phyloP scores from a whole-genome alignment of 108 stramenopile genomes.

The Nitzschia sp. region DNA sequence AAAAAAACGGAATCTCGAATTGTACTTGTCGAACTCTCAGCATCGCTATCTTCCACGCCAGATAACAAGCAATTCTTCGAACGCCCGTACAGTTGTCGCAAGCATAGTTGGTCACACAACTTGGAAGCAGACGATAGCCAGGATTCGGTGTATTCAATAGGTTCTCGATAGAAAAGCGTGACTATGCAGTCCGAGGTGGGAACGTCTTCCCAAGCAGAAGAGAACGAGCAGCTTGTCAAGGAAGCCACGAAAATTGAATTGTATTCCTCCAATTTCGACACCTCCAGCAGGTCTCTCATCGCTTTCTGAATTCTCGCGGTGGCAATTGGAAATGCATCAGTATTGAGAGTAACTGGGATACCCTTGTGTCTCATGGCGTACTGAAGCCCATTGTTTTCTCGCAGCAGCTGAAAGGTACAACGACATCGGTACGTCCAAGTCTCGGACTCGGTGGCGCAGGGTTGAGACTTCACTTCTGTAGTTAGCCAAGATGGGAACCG shows the following conservation, averaged over 20 bases:
- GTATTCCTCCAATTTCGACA: slow-evolving; percentile 7
- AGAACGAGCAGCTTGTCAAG: slow-evolving; percentile 59
- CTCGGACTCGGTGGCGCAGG: slow-evolving; percentile 35
- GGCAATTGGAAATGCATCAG: slow-evolving; percentile 59
- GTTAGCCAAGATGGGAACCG: not conserved
- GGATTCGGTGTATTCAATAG: slow-evolving; percentile 23
- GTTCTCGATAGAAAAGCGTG: slow-evolving; percentile 58
- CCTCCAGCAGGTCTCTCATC: slow-evolving; percentile 47
- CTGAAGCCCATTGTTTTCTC: slow-evolving; percentile 17
- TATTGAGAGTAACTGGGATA: slow-evolving; percentile 32
- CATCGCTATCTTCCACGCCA: slow-evolving; percentile 13
- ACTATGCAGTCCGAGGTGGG: slow-evolving; percentile 43
- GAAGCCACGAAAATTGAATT: slow-evolving; percentile 15
- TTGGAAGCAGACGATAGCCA: slow-evolving; percentile 46
- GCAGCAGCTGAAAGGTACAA: slow-evolving; percentile 64
- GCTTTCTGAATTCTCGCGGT: slow-evolving; percentile 53
- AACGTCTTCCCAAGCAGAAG: slow-evolving; percentile 55
- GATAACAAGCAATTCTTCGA: slow-evolving; percentile 37
- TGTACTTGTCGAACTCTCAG: slow-evolving; percentile 5
- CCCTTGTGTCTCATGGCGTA: slow-evolving; percentile 55
- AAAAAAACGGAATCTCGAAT: slow-evolving; percentile 36
- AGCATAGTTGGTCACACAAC: slow-evolving; percentile 32
- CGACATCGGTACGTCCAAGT: slow-evolving; percentile 63
- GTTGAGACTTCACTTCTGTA: slow-evolving; percentile 10
- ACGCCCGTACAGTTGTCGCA: slow-evolving; percentile 53